Conservation (phyloP, 345 rosid species). For the Citrus trifoliata region DNA sequence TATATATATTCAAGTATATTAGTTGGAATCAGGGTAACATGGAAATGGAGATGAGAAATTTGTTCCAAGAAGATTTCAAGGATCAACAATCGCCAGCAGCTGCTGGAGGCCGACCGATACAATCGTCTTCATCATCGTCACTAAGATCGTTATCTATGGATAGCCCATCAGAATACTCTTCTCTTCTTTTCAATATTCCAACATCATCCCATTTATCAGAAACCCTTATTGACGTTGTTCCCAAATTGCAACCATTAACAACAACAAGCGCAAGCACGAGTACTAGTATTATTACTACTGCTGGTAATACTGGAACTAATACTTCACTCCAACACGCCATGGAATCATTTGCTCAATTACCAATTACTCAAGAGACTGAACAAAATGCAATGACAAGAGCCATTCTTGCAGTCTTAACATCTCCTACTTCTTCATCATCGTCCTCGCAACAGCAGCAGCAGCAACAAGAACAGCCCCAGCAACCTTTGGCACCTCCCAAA, state of each 20-base stretch:
- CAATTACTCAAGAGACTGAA: constrained; percentile 37
- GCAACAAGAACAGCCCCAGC: too few relatives aligned
- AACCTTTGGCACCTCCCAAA: not conserved
- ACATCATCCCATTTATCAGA: constrained; percentile 25
- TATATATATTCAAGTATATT: too few relatives aligned
- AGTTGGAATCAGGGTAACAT: constrained; percentile 38
- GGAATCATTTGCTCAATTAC: constrained; percentile 31
- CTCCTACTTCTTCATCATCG: constrained; percentile 47
- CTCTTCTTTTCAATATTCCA: constrained; percentile 50
- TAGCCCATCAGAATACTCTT: constrained; percentile 53
- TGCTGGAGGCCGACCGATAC: constrained; percentile 21
- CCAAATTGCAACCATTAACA: constrained; percentile 12
- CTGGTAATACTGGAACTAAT: not conserved
- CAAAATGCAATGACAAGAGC: constrained; percentile 59
- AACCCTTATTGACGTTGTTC: not conserved
- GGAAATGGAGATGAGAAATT: constrained; percentile 49
- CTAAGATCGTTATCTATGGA: constrained; percentile 57
- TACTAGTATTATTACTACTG: not conserved
- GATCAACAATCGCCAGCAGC: constrained; percentile 33
- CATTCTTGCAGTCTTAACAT: constrained; percentile 60
- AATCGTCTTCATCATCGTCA: constrained; percentile 74
- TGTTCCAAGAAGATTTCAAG: constrained; percentile 52
- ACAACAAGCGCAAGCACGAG: not conserved
- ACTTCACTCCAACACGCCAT: constrained; percentile 36
- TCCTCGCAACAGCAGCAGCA: constrained; percentile 25